Percentiles rank a stretch among this genome's conserved stretches.
Evolutionary conservation across 139 green algal genomes (phyloP).

Genomic region (Chlamydomonas sp.): DNA sequence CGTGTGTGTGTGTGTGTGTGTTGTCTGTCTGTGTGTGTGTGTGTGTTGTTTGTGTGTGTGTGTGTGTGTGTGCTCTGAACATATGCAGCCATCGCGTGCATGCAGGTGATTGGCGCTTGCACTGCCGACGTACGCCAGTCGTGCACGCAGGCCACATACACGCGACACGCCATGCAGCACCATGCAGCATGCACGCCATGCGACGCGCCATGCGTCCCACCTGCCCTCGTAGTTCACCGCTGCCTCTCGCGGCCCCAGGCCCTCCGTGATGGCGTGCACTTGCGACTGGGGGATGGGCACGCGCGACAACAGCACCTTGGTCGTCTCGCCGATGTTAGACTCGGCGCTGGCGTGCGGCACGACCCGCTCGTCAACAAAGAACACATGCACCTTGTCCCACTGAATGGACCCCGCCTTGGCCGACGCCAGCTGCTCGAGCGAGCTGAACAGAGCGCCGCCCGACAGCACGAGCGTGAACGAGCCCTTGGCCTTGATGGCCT

Average conservation of each 20-base stretch:
- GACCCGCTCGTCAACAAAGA: constrained; percentile 75
- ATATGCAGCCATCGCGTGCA: no score
- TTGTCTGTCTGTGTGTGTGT: no score
- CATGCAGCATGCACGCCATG: no score
- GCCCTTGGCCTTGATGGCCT: constrained; percentile 59
- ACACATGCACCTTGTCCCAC: constrained; percentile 50
- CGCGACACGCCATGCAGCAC: no score
- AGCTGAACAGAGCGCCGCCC: constrained; percentile 60
- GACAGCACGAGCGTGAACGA: constrained; percentile 80
- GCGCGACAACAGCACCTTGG: constrained; percentile 3
- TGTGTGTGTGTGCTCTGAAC: no score
- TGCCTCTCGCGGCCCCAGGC: background rate
- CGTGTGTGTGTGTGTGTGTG: no score
- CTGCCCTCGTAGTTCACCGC: constrained; percentile 12
- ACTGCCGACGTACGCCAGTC: no score
- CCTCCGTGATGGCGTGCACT: constrained; percentile 2
- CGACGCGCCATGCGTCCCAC: no score
- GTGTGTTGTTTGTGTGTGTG: no score
- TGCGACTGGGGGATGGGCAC: constrained; percentile 9
- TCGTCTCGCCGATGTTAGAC: constrained; percentile 63
- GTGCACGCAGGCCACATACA: no score
- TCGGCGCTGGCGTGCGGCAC: constrained; percentile 66
- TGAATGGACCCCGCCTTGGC: constrained; percentile 31
- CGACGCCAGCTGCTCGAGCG: constrained; percentile 23
- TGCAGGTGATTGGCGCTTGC: no score